Conservation (phyloP, 805 yeast species). For the Kurtzmaniella fragi region DNA sequence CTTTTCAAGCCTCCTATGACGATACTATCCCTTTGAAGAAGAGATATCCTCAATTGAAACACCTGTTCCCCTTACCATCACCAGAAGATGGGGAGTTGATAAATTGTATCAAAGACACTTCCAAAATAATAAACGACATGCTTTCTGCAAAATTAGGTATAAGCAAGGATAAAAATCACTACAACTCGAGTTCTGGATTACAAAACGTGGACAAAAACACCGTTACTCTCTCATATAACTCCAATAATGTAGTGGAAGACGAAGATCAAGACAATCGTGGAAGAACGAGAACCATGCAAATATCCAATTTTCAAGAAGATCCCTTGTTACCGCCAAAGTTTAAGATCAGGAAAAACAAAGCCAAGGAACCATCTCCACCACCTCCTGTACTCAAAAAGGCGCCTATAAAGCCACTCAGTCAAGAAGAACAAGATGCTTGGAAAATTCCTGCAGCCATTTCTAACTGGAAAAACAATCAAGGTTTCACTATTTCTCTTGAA, state of each 20-base stretch:
- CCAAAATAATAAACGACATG: conserved; percentile 47
- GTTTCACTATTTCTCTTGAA: conserved; percentile 77
- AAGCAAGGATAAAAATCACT: conserved; percentile 35
- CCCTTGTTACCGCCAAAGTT: conserved; percentile 84
- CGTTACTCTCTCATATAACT: conserved; percentile 1
- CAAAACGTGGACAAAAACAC: conserved; percentile 16
- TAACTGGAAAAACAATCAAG: conserved; percentile 93
- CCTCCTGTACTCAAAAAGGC: conserved; percentile 61
- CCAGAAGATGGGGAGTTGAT: conserved; percentile 45
- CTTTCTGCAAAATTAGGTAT: conserved; percentile 36
- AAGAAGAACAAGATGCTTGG: conserved; percentile 78
- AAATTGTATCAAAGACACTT: conserved; percentile 51
- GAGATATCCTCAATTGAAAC: conserved; percentile 32
- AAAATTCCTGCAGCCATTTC: conserved; percentile 87
- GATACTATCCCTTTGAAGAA: conserved; percentile 58
- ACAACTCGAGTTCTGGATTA: conserved; percentile 21
- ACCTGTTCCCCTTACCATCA: conserved; percentile 35
- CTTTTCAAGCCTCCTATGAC: conserved; percentile 44
- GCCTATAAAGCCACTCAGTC: conserved; percentile 45
- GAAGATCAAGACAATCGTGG: conserved; percentile 9
- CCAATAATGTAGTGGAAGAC: conserved; percentile 8
- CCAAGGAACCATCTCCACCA: conserved; percentile 52
- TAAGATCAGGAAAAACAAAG: conserved; percentile 68
- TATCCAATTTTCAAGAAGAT: conserved; percentile 66
- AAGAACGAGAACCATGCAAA: conserved; percentile 47